Evolutionary conservation across 1,284 basidiomycete species (phyloP), one percentile per base, ranked within the genome.

Genomic region (Bondarzewia mesenterica): DNA sequence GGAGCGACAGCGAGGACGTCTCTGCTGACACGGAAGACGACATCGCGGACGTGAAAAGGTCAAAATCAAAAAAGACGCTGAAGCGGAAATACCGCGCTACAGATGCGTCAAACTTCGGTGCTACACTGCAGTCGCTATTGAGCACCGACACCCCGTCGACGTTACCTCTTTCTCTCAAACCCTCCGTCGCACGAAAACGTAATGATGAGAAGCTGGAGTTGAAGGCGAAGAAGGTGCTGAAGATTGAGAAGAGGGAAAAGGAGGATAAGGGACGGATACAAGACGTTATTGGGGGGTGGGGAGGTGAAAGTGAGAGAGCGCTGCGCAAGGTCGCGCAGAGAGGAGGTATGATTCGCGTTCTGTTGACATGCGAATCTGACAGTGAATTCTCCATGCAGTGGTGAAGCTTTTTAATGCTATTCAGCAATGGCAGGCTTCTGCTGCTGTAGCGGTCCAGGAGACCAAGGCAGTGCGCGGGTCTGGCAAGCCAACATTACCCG

Each of bases 231-330:
- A 85, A 80, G 54, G 72, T 79, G 1, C 68, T 87, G 12, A 80
- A 78, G 53, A 65, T 75, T 16, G 85, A 90, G 60, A 80, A 73
- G 66, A 89, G 82, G 63, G 84, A 84, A 54, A 82, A 74, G 55
- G 87, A 89, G 57, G 87, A 89, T 56, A 80, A 72, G 56, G 80
- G 82, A 2, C 71, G 82, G 51, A 72, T 89, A 52, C 77, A 66
- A 42, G 87, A 89, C 62, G 78, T 86, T 4, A 90, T 90, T 56
- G 87, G 82, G 42, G 87, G 85, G 18, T 90, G 88, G 87, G 87
- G 87, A 29, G 84, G 75, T 7, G 87, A 89, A 62, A 72, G 78
- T 54, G 88, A 90, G 61, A 69, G 88, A 48, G 78, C 78, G 3
- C 63, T 90, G 51, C 68, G 87, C 53, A 90, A 90, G 62, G 80